These are phyloP conservation scores for barrel medic (Medicago truncatula) DNA, from an alignment of 306 rosid genomes.

Conservation along the genomic window DNA sequence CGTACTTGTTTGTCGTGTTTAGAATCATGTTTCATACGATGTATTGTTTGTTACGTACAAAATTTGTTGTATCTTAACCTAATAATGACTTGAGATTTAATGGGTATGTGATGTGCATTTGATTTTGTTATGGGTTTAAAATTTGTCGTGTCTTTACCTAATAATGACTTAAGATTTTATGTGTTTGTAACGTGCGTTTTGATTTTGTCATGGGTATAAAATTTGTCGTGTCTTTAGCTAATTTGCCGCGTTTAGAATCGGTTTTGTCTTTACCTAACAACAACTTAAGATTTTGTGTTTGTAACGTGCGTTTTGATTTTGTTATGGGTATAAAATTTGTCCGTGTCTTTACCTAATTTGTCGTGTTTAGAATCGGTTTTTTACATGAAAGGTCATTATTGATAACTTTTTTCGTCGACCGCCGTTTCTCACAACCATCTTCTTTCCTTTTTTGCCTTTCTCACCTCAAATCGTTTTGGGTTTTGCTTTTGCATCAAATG, in stretches of 20 bases:
- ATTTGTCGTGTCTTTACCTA: no score
- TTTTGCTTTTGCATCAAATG: slow-evolving; percentile 2
- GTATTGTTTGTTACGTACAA: slow-evolving; percentile 3
- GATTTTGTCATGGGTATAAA: neutral
- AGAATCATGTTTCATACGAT: neutral
- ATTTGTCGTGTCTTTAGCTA: no score
- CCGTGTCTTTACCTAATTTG: no score
- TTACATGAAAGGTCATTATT: neutral
- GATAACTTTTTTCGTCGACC: neutral
- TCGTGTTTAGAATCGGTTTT: no score
- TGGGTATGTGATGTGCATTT: neutral
- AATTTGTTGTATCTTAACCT: neutral
- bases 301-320: neutral
- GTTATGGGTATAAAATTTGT: no score
- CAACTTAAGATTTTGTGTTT: no score
- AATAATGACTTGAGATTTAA: neutral
- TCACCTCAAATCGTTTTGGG: neutral
- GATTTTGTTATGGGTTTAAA: neutral
- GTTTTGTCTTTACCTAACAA: no score
- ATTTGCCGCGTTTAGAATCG: no score
- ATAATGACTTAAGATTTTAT: no score
- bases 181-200: neutral
- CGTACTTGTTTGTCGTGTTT: neutral
- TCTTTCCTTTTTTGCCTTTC: neutral
- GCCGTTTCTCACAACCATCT: neutral